These are phyloP conservation scores for Magnaporthiopsis rhizophila DNA, from an alignment of 2,329 filamentous ascomycete species.

Conservation along the genomic window DNA sequence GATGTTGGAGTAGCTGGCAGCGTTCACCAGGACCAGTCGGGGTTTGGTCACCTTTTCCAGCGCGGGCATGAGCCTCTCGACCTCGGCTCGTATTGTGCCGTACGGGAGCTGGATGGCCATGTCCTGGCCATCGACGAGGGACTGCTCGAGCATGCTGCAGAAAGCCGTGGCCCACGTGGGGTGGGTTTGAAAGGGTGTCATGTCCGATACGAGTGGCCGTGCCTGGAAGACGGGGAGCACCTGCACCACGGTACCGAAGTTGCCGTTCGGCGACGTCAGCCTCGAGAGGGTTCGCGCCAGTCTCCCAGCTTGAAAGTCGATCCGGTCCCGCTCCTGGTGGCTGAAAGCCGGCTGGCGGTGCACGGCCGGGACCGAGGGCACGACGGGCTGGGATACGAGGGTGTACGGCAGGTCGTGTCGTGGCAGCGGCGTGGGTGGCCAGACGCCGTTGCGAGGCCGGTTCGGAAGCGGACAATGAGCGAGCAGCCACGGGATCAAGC, in stretches of 20 bases:
- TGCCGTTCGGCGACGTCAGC: slow-evolving; percentile 35
- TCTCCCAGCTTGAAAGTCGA: slow-evolving; percentile 40
- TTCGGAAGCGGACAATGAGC: neutral
- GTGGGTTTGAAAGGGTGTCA: neutral
- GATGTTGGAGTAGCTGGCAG: slow-evolving; percentile 40
- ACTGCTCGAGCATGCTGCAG: slow-evolving; percentile 44
- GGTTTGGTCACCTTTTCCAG: slow-evolving; percentile 45
- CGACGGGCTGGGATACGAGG: slow-evolving; percentile 30
- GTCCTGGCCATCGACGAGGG: slow-evolving; percentile 53
- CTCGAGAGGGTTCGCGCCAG: slow-evolving; percentile 36
- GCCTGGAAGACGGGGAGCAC: slow-evolving; percentile 21
- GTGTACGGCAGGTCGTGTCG: slow-evolving; percentile 29
- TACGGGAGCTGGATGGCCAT: slow-evolving; percentile 51
- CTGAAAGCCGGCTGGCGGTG: slow-evolving; percentile 21
- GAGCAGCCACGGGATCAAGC: slow-evolving; percentile 32
- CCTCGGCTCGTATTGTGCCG: slow-evolving; percentile 43
- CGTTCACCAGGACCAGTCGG: slow-evolving; percentile 47
- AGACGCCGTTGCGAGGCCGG: neutral
- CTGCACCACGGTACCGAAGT: slow-evolving; percentile 38
- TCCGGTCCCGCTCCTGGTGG: slow-evolving; percentile 23
- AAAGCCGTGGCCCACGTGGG: slow-evolving; percentile 48
- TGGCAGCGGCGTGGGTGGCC: neutral
- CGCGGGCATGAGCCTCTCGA: slow-evolving; percentile 36
- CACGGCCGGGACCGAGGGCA: slow-evolving; percentile 27
- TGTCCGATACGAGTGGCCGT: too few species aligned